These are phyloP conservation scores for Dendrobium officinale DNA, from an alignment of 106 monocot genomes.

Conservation along the genomic window DNA sequence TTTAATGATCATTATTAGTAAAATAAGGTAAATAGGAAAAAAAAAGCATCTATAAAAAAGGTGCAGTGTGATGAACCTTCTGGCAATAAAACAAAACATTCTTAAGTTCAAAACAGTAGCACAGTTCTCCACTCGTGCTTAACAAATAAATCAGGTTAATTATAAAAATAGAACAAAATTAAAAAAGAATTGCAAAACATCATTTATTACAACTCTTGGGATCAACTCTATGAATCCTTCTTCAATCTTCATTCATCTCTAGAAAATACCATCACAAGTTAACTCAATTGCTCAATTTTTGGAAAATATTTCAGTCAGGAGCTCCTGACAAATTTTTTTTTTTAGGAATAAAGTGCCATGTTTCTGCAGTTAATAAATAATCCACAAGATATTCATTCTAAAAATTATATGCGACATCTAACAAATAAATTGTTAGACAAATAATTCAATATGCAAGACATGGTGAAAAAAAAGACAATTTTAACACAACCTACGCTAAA, in stretches of 20 bases:
- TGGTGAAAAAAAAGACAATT: too few species aligned
- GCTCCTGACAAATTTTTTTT: neutral
- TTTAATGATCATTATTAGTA: slow-evolving; percentile 2
- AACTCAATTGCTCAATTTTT: too few species aligned
- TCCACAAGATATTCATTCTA: too few species aligned
- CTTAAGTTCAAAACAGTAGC: neutral
- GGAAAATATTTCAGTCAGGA: neutral
- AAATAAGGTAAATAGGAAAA: neutral
- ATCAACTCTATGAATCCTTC: neutral
- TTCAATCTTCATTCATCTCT: neutral
- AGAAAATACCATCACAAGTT: neutral
- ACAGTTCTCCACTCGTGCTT: neutral
- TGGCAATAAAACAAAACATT: neutral
- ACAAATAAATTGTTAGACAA: too few species aligned
- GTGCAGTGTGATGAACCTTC: neutral
- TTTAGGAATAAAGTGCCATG: neutral
- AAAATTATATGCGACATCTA: too few species aligned
- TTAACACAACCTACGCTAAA: too few species aligned
- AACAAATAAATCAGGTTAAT: neutral
- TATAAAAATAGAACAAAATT: neutral
- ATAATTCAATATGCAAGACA: too few species aligned
- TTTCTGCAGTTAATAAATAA: too few species aligned
- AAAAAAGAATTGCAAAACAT: neutral
- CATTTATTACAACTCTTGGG: neutral
- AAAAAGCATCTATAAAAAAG: neutral